Conservation (phyloP, 164 flowering plant genomes). For the Protea cynaroides region DNA sequence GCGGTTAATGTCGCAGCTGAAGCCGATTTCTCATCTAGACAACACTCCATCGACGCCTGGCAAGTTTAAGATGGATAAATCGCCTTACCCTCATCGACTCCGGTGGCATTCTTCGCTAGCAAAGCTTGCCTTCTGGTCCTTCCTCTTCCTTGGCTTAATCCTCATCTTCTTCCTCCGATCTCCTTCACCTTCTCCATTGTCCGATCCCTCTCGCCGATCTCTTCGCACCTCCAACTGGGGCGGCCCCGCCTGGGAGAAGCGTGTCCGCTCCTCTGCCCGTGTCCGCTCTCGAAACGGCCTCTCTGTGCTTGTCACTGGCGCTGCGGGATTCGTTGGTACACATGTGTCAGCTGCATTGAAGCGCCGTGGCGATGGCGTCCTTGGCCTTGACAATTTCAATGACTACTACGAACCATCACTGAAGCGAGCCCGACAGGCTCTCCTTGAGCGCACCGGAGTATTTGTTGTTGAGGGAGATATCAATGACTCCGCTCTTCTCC, state of each 20-base stretch:
- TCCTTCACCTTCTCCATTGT: constrained; percentile 21
- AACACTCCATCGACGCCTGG: constrained; percentile 85
- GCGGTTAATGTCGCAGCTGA: constrained; percentile 39
- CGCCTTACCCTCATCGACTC: constrained; percentile 38
- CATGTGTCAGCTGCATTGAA: constrained; percentile 77
- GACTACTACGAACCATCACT: constrained; percentile 73
- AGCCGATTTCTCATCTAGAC: constrained; percentile 51
- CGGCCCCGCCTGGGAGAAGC: constrained; percentile 66
- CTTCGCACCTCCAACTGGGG: constrained; percentile 50
- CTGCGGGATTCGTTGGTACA: constrained; percentile 89
- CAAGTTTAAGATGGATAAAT: constrained; percentile 91
- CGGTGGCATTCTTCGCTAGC: constrained; percentile 53
- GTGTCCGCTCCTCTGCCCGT: constrained; percentile 59
- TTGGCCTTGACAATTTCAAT: constrained; percentile 83
- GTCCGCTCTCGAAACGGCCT: constrained; percentile 51
- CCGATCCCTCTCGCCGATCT: constrained; percentile 52
- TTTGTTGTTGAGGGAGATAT: constrained; percentile 89
- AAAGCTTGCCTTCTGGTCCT: constrained; percentile 67
- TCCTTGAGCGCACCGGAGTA: constrained; percentile 60
- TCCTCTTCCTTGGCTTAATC: constrained; percentile 47
- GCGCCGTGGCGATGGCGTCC: constrained; percentile 83
- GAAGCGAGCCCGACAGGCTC: constrained; percentile 80
- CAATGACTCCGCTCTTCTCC: constrained; percentile 53
- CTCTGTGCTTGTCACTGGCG: constrained; percentile 85
- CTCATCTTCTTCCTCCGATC: constrained; percentile 61